Base-by-base conservation (phyloP, 257 asterid genomes). In the Paulownia fortunei region DNA sequence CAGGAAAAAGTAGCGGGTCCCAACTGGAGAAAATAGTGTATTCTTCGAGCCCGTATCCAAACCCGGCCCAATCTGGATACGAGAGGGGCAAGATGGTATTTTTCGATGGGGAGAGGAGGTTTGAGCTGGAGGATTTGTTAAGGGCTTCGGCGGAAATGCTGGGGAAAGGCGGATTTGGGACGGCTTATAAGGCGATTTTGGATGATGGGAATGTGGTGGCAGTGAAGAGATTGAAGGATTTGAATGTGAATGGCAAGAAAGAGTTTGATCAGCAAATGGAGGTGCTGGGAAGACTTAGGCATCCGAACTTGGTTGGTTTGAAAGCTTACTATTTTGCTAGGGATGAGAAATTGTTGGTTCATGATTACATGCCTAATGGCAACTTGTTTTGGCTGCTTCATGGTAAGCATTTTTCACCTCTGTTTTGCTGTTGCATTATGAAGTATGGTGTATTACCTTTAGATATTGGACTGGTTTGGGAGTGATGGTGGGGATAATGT, bases 181-280 rank as follows among this genome's bases (percentile, higher is more conserved):
- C 97, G 10, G 94, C 97, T 0, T 93, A 95, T 32, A 95, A 95
- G 83, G 98, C 99, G 21, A 79, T 93, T 18, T 66, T 95, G 65
- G 99, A 95, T 51, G 99, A 93, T 51, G 98, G 98, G 1, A 89
- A 84, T 82, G 97, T 93, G 26, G 94, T 94, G 8, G 97, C 97
- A 3, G 99, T 95, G 78, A 95, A 93, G 80, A 87, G 99, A 75
- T 82, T 95, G 91, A 95, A 93, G 82, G 98, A 93, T 49, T 73
- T 88, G 91, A 76, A 69, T 80, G 87, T 82, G 68, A 75, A 73
- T 76, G 94, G 94, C 18, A 95, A 85, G 80, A 90, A 68, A 18
- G 98, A 95, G 76, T 95, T 95, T 69, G 99, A 95, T 88, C 96
- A 86, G 86, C 98, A 93, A 39, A 95, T 95, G 98, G 98, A 93